Conservation (phyloP, 2,329 filamentous ascomycete species). For the Penicillium aurantiogriseum region DNA sequence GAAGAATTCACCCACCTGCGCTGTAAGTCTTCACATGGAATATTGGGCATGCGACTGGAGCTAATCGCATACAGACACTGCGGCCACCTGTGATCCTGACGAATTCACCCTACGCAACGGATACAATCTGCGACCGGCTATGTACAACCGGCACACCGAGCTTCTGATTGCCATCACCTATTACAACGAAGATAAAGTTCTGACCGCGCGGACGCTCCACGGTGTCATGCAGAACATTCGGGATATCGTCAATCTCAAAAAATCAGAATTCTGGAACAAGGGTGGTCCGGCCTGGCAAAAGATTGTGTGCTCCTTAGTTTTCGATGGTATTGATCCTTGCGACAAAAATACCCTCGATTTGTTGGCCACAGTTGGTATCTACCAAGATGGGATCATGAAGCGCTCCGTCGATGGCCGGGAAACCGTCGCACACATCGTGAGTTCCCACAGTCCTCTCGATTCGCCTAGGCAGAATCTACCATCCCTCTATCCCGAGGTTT, state of each 20-base stretch:
- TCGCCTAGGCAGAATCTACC: background rate
- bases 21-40: conserved; percentile 51
- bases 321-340: conserved; percentile 94
- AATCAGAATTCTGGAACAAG: conserved; percentile 99
- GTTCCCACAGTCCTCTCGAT: conserved; percentile 16
- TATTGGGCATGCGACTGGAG: background rate
- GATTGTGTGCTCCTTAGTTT: conserved; percentile 92
- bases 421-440: conserved; percentile 81
- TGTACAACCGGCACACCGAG: conserved; percentile 99
- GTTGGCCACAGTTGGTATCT: conserved; percentile 89
- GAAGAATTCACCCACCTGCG: conserved; percentile 98
- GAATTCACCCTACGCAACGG: conserved; percentile 98
- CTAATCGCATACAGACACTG: conserved; percentile 62
- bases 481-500: background rate
- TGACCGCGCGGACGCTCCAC: conserved; percentile 87
- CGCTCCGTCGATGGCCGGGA: conserved; percentile 94
- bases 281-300: conserved; percentile 98
- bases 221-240: conserved; percentile 98
- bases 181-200: conserved; percentile 97
- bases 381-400: conserved; percentile 98
- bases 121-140: conserved; percentile 93
- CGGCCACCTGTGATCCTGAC: conserved; percentile 94
- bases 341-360: conserved; percentile 94
- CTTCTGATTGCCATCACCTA: conserved; percentile 96
- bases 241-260: conserved; percentile 96